Conservation (phyloP, 2,329 filamentous ascomycete species). For the Claviceps maximensis region DNA sequence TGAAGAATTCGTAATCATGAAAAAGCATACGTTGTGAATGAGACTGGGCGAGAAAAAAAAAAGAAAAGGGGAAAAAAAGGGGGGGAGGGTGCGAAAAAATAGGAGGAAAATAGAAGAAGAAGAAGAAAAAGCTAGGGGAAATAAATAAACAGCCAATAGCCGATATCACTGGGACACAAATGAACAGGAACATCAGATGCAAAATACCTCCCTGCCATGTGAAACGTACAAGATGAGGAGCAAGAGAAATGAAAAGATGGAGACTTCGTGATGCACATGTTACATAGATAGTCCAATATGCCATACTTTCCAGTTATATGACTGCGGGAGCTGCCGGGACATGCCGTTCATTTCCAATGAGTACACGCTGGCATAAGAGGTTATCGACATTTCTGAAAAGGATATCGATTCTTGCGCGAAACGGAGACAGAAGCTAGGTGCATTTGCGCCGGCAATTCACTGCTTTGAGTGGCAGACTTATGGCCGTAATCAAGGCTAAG, state of each 20-base stretch:
- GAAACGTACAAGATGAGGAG: not conserved
- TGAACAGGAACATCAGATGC: not conserved
- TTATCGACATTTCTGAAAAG: not conserved
- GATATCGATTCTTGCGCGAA: not conserved
- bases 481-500: not conserved
- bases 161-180: not conserved
- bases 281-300: not conserved
- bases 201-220: not conserved
- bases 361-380: not conserved
- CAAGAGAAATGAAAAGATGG: not conserved
- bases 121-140: not conserved
- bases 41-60: no score
- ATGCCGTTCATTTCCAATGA: no score
- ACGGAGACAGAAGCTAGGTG: not conserved
- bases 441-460: not conserved
- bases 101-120: no score
- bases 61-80: no score
- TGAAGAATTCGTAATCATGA: no score
- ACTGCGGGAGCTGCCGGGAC: not conserved
- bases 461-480: not conserved
- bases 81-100: no score
- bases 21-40: no score
- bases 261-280: not conserved
- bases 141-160: not conserved
- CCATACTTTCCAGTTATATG: not conserved